These are phyloP conservation scores for Acrodontium crateriforme DNA, from an alignment of 2,329 filamentous ascomycete species.

Conservation along the genomic window DNA sequence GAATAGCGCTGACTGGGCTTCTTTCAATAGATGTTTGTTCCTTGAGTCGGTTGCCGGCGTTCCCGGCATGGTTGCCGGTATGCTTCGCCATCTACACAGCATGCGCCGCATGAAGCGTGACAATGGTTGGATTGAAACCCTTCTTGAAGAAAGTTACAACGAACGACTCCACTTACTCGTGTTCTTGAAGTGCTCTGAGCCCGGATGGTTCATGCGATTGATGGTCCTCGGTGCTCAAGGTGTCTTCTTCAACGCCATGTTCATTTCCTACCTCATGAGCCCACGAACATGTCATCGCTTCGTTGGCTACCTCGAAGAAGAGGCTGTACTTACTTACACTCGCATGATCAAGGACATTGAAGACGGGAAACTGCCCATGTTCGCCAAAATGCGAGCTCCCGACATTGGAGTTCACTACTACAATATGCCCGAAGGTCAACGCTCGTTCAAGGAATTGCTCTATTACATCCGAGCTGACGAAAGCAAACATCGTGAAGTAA, in stretches of 20 bases:
- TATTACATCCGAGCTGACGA: slow-evolving; percentile 85
- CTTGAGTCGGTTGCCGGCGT: slow-evolving; percentile 90
- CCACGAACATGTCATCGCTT: slow-evolving; percentile 87
- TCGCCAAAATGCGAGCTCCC: slow-evolving; percentile 65
- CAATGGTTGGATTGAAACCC: slow-evolving; percentile 68
- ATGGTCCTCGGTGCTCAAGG: slow-evolving; percentile 89
- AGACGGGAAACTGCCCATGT: slow-evolving; percentile 66
- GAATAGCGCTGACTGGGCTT: too few species aligned
- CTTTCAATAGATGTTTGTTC: slow-evolving; percentile 56
- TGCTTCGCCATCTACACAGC: slow-evolving; percentile 77
- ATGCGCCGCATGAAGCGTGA: slow-evolving; percentile 78
- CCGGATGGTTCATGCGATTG: slow-evolving; percentile 77
- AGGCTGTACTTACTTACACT: slow-evolving; percentile 91
- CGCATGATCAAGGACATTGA: slow-evolving; percentile 80
- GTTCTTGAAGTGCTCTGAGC: slow-evolving; percentile 82
- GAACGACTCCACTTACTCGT: slow-evolving; percentile 76
- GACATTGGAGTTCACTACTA: slow-evolving; percentile 87
- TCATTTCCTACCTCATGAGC: slow-evolving; percentile 74
- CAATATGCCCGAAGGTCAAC: slow-evolving; percentile 75
- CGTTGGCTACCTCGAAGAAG: slow-evolving; percentile 92
- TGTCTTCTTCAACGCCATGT: slow-evolving; percentile 91
- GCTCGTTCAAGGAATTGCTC: slow-evolving; percentile 74
- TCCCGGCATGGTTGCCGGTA: slow-evolving; percentile 91
- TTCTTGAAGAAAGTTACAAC: slow-evolving; percentile 25
- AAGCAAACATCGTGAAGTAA: slow-evolving; percentile 70